Percentiles rank a stretch among this genome's conserved stretches.
phyloP scores from a whole-genome alignment of 78 protist species.

The Pigoraptor vietnamica region DNA sequence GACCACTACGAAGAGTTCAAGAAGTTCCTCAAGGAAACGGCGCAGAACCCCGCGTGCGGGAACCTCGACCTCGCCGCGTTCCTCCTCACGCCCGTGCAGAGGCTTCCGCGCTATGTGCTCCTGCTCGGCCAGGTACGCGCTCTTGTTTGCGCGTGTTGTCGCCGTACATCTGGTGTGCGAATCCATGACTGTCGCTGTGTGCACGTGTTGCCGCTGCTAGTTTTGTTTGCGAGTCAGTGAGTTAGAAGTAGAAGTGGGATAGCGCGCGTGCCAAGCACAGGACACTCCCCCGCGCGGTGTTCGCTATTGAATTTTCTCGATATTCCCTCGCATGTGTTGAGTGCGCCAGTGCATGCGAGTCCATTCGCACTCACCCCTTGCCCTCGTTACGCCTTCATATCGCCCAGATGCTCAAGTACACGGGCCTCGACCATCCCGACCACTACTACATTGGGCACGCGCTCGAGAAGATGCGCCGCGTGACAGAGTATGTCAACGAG shows the following conservation, averaged over 20 bases:
- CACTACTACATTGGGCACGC: neutral
- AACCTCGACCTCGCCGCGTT: neutral
- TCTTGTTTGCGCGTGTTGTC: neutral
- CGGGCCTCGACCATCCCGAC: neutral
- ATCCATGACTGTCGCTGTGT: too few relatives aligned
- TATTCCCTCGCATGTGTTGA: too few relatives aligned
- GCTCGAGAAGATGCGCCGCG: neutral
- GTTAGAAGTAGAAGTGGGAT: too few relatives aligned
- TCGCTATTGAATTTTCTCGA: too few relatives aligned
- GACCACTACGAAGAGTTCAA: neutral
- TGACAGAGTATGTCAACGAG: slow-evolving; percentile 2
- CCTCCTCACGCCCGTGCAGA: neutral
- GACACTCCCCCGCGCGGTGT: too few relatives aligned
- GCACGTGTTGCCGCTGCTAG: too few relatives aligned
- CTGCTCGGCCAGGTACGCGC: neutral
- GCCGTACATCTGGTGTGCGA: too few relatives aligned
- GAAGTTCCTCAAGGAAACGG: neutral
- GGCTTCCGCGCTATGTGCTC: neutral
- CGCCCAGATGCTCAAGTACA: neutral
- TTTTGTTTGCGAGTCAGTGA: too few relatives aligned
- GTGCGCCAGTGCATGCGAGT: too few relatives aligned
- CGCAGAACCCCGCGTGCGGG: neutral
- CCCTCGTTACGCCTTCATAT: neutral
- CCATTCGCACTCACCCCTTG: neutral
- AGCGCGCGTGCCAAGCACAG: too few relatives aligned